Evolutionary conservation across 176 grass and related monocot species (phyloP).

Genomic region (Thalia dealbata): DNA sequence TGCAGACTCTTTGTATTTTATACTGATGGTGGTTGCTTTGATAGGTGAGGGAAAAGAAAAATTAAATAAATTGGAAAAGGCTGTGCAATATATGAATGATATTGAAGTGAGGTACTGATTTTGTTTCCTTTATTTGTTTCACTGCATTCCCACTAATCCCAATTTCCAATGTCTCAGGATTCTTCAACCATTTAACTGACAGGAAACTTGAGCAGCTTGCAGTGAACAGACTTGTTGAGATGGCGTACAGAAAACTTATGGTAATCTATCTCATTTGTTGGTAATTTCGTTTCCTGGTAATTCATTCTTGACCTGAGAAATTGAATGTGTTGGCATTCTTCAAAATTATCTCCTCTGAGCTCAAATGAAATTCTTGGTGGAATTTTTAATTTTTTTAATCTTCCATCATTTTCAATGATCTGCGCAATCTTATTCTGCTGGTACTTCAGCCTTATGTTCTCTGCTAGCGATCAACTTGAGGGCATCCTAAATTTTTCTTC

Average conservation of each 20-base stretch:
- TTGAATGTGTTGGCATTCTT: too few relatives aligned
- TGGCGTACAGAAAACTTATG: slow-evolving; percentile 55
- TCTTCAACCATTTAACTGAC: slow-evolving; percentile 14
- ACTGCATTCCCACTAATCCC: slow-evolving; percentile 1
- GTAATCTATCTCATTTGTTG: slow-evolving; percentile 18
- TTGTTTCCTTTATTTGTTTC: neutral
- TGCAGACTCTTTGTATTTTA: neutral
- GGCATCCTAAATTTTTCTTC: too few relatives aligned
- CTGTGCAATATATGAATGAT: slow-evolving; percentile 40
- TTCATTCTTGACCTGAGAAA: too few relatives aligned
- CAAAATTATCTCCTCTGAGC: neutral
- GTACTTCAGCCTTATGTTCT: neutral
- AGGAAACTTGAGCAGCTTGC: slow-evolving; percentile 71
- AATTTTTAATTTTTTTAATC: neutral
- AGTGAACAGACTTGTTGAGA: slow-evolving; percentile 75
- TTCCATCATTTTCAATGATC: neutral
- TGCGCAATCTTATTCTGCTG: neutral
- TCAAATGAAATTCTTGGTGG: neutral
- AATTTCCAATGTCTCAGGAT: neutral
- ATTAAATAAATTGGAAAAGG: slow-evolving; percentile 43
- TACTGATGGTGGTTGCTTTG: slow-evolving; percentile 14
- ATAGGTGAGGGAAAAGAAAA: slow-evolving; percentile 43
- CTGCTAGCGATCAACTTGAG: neutral
- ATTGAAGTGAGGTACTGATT: slow-evolving; percentile 47
- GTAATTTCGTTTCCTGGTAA: neutral